Evolutionary conservation across 192 early-diverging fungal genomes (phyloP).

Genomic region (Polychytrium aggregatum): DNA sequence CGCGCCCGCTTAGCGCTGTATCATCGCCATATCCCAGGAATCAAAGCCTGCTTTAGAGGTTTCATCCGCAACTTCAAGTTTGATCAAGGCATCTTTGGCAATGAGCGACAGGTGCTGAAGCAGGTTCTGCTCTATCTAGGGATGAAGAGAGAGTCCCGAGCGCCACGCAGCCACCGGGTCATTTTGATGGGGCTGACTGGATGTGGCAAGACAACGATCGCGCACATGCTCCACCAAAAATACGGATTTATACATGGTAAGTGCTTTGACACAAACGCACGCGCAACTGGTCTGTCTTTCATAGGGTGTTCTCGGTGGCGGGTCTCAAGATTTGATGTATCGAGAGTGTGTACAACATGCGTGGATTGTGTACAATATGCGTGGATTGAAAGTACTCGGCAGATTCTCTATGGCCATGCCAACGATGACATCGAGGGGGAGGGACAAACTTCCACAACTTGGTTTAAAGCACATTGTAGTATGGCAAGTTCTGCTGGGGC

Average conservation of each 20-base stretch:
- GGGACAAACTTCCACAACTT: too few relatives aligned
- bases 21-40: constrained; percentile 8
- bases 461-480: too few relatives aligned
- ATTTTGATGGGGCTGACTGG: constrained; percentile 33
- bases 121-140: constrained; percentile 16
- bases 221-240: constrained; percentile 19
- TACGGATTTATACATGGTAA: constrained; percentile 33
- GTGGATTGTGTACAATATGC: too few relatives aligned
- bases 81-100: constrained; percentile 15
- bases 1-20: constrained; percentile 11
- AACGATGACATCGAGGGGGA: too few relatives aligned
- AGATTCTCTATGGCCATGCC: too few relatives aligned
- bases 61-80: constrained; percentile 11
- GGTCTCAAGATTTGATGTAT: too few relatives aligned
- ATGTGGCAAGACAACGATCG: constrained; percentile 28
- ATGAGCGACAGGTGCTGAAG: constrained; percentile 16
- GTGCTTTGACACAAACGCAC: not conserved
- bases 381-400: too few relatives aligned
- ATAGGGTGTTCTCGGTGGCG: too few relatives aligned
- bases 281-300: too few relatives aligned
- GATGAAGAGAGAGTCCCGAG: constrained; percentile 13
- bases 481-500: too few relatives aligned
- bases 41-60: constrained; percentile 4
- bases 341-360: too few relatives aligned
- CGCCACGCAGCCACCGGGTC: constrained; percentile 27